Conservation (phyloP, 805 yeast genomes). For the Candida morakotiae region DNA sequence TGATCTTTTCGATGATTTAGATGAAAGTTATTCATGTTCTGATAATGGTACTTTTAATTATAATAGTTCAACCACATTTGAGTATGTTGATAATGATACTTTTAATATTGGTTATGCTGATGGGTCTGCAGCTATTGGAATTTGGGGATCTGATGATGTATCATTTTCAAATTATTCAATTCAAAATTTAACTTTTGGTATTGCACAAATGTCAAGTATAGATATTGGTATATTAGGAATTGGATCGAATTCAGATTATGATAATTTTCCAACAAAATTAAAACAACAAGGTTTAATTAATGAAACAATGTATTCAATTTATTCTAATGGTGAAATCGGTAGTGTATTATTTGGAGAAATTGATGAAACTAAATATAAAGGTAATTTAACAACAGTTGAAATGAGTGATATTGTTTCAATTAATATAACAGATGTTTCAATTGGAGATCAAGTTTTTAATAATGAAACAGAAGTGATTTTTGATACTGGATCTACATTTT, state of each 20-base stretch:
- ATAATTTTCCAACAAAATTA: constrained; percentile 29
- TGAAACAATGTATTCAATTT: constrained; percentile 30
- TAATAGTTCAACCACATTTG: constrained; percentile 27
- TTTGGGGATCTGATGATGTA: constrained; percentile 34
- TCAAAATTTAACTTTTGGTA: constrained; percentile 10
- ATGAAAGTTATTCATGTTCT: constrained; percentile 18
- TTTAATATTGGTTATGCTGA: constrained; percentile 38
- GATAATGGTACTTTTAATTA: constrained; percentile 37
- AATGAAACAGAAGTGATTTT: constrained; percentile 15
- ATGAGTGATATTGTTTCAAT: background rate
- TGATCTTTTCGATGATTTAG: constrained; percentile 5
- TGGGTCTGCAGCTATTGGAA: constrained; percentile 45
- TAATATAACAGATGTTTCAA: background rate
- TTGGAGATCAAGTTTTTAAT: background rate
- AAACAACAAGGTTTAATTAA: constrained; percentile 27
- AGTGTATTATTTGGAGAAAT: constrained; percentile 25
- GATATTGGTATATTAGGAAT: constrained; percentile 22
- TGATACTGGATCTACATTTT: constrained; percentile 33
- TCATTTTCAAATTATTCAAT: constrained; percentile 10
- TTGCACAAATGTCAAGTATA: constrained; percentile 13
- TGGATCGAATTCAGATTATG: constrained; percentile 18
- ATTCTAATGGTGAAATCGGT: constrained; percentile 20
- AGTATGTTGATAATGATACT: background rate
- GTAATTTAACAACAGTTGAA: constrained; percentile 19
- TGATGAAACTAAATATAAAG: constrained; percentile 23